Evolutionary conservation across 495 filamentous ascomycete genomes (phyloP).

Genomic region (Poronia punctata): DNA sequence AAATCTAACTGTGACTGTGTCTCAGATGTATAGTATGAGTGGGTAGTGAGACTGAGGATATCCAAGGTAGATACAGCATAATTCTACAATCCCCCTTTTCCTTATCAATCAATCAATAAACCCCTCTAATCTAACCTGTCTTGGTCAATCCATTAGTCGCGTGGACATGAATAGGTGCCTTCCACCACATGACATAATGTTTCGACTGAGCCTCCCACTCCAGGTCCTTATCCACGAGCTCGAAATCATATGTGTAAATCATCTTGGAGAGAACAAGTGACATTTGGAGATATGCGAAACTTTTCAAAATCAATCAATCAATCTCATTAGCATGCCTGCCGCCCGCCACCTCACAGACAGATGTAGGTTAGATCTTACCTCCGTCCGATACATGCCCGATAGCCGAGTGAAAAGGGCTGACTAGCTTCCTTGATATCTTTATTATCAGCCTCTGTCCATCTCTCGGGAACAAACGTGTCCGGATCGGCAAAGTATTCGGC

Average conservation of each 20-base stretch:
- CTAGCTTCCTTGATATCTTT: constrained; percentile 28
- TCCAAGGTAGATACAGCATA: too few species aligned
- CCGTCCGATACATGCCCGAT: constrained; percentile 19
- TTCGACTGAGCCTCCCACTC: constrained; percentile 21
- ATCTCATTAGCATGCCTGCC: constrained; percentile 4
- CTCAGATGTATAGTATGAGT: too few species aligned
- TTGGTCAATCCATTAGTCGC: too few species aligned
- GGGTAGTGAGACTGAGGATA: too few species aligned
- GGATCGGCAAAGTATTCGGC: constrained; percentile 18
- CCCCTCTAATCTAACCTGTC: too few species aligned
- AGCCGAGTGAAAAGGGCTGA: constrained; percentile 15
- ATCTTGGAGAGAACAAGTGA: constrained; percentile 26
- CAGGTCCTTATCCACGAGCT: constrained; percentile 23
- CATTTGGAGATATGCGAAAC: constrained; percentile 26
- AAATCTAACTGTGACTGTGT: too few species aligned
- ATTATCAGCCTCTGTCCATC: constrained; percentile 16
- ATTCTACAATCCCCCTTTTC: too few species aligned
- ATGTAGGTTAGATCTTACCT: constrained; percentile 7
- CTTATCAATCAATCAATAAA: too few species aligned
- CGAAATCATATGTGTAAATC: constrained; percentile 29
- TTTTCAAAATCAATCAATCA: neutral
- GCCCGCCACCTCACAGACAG: neutral
- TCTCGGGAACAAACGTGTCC: constrained; percentile 17
- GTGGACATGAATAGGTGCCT: constrained; percentile 17
- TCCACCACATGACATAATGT: constrained; percentile 26